Conservation (phyloP, 2,329 filamentous ascomycete species). For the Aspergillus carbonarius region DNA sequence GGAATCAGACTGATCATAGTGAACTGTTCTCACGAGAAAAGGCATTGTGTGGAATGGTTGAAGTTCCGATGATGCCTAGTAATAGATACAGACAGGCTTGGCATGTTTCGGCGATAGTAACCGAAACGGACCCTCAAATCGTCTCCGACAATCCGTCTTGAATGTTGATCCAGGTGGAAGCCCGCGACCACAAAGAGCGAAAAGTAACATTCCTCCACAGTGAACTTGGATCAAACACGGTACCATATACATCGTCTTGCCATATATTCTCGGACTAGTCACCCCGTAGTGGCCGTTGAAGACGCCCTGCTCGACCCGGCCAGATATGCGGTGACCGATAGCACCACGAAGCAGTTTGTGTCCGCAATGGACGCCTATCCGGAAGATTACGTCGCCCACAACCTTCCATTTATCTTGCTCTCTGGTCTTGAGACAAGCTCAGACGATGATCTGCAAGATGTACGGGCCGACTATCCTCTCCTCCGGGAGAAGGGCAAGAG, state of each 20-base stretch:
- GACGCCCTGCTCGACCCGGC: not conserved
- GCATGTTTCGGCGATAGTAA: conserved; percentile 8
- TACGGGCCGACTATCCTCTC: conserved; percentile 48
- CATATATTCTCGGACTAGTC: not conserved
- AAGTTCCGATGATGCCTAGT: not conserved
- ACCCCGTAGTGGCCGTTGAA: conserved; percentile 2
- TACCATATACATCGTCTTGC: not conserved
- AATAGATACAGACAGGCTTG: conserved; percentile 1
- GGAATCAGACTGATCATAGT: not conserved
- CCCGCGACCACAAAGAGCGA: not conserved
- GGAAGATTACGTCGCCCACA: conserved; percentile 76
- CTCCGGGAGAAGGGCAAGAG: conserved; percentile 59
- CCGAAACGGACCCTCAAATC: not conserved
- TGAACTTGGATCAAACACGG: not conserved
- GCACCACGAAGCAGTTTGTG: conserved; percentile 21
- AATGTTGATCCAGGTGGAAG: conserved; percentile 2
- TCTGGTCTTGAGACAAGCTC: conserved; percentile 64
- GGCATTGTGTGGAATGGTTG: not conserved
- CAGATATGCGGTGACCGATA: conserved; percentile 37
- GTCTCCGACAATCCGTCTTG: not conserved
- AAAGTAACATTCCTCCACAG: not conserved
- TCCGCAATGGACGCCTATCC: conserved; percentile 50
- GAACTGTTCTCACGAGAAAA: not conserved
- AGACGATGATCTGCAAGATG: conserved; percentile 31
- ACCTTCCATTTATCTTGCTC: conserved; percentile 78